Base-by-base conservation (phyloP, 352 stramenopile genomes). In the Vaucheria bursata region DNA sequence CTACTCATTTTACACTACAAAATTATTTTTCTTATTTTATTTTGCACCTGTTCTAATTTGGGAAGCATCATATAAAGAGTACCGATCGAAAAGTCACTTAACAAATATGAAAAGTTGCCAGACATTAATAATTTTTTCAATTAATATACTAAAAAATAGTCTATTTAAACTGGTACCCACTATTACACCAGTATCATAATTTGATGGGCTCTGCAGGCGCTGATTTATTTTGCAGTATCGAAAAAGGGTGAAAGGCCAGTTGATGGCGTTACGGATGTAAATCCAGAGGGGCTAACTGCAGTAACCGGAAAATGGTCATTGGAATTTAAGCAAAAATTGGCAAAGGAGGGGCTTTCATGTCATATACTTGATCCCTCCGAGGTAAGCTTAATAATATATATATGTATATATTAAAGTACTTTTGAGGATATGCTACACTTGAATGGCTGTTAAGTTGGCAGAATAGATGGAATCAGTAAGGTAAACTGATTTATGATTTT, bases 251-350 rank as follows among this genome's bases (percentile, higher is more conserved):
- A 85, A 0, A 77, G 84, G 39, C 88, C 89, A 32, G 86, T 90
- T 1, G 89, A 94, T 85, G 89, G 89, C 25, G 85, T 91, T 12
- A 94, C 88, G 5, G 73, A 84, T 4, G 74, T 87, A 12, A 92
- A 93, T 83, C 88, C 88, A 0, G 88, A 93, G 71, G 89, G 89
- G 34, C 80, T 94, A 12, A 94, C 88, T 29, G 82, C 88, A 0
- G 86, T 86, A 0, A 90, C 86, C n/a, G 89, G 89, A 8, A 84
- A 88, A 69, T 89, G 89, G 81, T 86, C 87, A 0, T 65, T 84
- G 64, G 88, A 85, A 25, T 89, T 94, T 73, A 80, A 86, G 12
- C 86, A 87, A 71, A 45, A 88, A 71, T 81, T 93, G 37, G 82
- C 78, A 33, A 70, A 73, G 31, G 73, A 88, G 29, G 84, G 84